Conservation (phyloP, 2,329 filamentous ascomycete species). For the Fusarium devonianum region DNA sequence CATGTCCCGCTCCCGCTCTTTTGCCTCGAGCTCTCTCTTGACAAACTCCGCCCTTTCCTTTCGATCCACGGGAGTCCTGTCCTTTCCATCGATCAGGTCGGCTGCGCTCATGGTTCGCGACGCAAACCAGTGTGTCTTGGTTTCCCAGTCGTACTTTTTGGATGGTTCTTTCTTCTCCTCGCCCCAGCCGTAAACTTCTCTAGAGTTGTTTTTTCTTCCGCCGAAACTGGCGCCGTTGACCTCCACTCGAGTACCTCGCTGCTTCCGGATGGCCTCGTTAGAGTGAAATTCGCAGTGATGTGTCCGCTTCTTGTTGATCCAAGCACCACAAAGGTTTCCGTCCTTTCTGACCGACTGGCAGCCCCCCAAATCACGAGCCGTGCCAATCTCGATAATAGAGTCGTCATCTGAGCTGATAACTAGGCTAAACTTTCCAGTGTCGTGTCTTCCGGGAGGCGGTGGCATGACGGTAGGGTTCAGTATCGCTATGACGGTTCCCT, state of each 20-base stretch:
- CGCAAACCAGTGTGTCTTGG: slow-evolving; percentile 65
- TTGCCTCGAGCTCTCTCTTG: slow-evolving; percentile 68
- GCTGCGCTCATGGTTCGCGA: slow-evolving; percentile 61
- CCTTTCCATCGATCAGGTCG: slow-evolving; percentile 70
- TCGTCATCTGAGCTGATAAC: slow-evolving; percentile 87
- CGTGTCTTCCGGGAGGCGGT: slow-evolving; percentile 75
- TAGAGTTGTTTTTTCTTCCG: slow-evolving; percentile 43
- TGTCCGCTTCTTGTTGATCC: slow-evolving; percentile 88
- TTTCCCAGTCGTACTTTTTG: slow-evolving; percentile 62
- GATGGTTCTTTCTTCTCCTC: slow-evolving; percentile 24
- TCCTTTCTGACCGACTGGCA: slow-evolving; percentile 88
- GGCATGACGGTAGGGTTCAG: slow-evolving; percentile 93
- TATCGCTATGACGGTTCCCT: slow-evolving; percentile 91
- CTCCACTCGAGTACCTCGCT: slow-evolving; percentile 72
- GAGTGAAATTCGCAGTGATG: slow-evolving; percentile 94
- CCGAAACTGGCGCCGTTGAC: slow-evolving; percentile 73
- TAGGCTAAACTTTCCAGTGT: slow-evolving; percentile 85
- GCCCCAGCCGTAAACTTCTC: slow-evolving; percentile 28
- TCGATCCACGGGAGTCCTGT: slow-evolving; percentile 63
- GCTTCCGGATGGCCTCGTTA: slow-evolving; percentile 79
- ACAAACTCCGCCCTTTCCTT: slow-evolving; percentile 71
- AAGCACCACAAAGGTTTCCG: slow-evolving; percentile 78
- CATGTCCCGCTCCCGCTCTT: slow-evolving; percentile 77
- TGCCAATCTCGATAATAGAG: slow-evolving; percentile 87
- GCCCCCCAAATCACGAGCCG: slow-evolving; percentile 83